Base-by-base conservation (phyloP, 2,329 filamentous ascomycete genomes). In the Paecilomyces sp. region DNA sequence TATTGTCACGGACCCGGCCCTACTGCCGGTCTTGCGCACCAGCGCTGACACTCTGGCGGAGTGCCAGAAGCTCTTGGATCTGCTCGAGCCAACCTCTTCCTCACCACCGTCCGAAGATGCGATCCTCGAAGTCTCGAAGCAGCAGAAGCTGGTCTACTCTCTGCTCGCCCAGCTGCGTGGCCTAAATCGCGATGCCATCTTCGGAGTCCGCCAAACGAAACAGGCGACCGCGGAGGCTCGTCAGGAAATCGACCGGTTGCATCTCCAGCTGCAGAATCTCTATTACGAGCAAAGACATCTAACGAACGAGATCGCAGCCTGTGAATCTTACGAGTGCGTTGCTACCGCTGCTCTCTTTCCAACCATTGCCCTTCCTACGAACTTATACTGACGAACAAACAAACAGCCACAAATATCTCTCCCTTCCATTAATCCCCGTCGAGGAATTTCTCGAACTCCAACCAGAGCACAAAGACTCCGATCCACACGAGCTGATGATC, bases 221-320 rank as follows among this genome's bases (percentile, higher is more conserved):
- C 82, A 89, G 57, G 81, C 86, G 66, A 97, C 94, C 0, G 89
- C 91, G 31, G 91, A 96, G 74, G 90, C 89, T 55, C 86, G 92
- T 55, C 90, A 93, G 68, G 91, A 96, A 75, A 91, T 97, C 64
- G 94, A 99, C 72, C 86, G 88, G 56, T 81, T 99, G 62, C 92
- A 97, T 72, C 82, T 99, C 41, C 90, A 96, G 70, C 82, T 99
- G 58, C 93, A 97, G 76, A 99, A 99, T 70, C 79, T 99, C 7
- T 95, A 94, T 74, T 99, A 99, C 71, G 93, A 99, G 75, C 92
- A 97, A 77, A 83, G 91, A 58, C 92, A 97, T 74, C 79, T 99
- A 58, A 86, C 90, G 64, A 90, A 90, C 55, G 94, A 99, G 76
- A 97, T 99, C 62, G 81, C 85, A 0, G 91, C 90, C 8, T 97